Evolutionary conservation across 2,329 filamentous ascomycete genomes (phyloP), one percentile per base, ranked within the genome.

Genomic region (Colletotrichum tamarilloi): DNA sequence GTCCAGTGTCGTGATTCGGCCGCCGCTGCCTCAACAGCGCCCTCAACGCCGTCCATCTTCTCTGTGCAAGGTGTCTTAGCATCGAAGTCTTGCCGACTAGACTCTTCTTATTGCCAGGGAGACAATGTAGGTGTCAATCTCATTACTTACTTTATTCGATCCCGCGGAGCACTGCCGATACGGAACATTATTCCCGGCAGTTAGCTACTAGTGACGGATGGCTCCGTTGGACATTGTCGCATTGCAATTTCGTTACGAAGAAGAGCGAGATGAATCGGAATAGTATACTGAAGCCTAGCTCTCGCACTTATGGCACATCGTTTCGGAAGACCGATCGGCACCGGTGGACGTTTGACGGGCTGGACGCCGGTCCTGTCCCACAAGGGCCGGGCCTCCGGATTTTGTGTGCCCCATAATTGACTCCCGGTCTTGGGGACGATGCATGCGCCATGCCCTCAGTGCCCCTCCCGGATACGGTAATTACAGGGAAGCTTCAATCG

Each of bases 1-100:
- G 71, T 58, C 49, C 60, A 38, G 67, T 73, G 71, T 73, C 71
- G 71, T 70, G 67, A 73, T 73, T 56, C 67, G 67, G 62, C 62
- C 46, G 32, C 16, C 55, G 49, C 67, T 58, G 56, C 62, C 67
- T 73, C 46, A 63, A 14, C 30, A 57, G 32, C 11, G 19, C n/a
- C 19, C 14, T 16, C 46, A n/a, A 24, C 16, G 8, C 62, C 49
- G n/a, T 28, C n/a, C 12, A 16, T 11, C 12, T 55, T 12, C n/a
- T 14, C 62, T 8, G 46, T 22, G 30, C 26, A 19, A 55, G 3
- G 14, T 2, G 46, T 49, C 22, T n/a, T 24, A 4, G 12, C 12
- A 22, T 9, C 26, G n/a, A 12, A 49, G 7, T 35, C 46, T 11
- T 35, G 11, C 11, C 19, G 46, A 5, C 12, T n/a, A 35, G 46